These are phyloP conservation scores for Ceratocystis cubensis DNA, from an alignment of 2,329 filamentous ascomycete genomes.

Conservation along the genomic window DNA sequence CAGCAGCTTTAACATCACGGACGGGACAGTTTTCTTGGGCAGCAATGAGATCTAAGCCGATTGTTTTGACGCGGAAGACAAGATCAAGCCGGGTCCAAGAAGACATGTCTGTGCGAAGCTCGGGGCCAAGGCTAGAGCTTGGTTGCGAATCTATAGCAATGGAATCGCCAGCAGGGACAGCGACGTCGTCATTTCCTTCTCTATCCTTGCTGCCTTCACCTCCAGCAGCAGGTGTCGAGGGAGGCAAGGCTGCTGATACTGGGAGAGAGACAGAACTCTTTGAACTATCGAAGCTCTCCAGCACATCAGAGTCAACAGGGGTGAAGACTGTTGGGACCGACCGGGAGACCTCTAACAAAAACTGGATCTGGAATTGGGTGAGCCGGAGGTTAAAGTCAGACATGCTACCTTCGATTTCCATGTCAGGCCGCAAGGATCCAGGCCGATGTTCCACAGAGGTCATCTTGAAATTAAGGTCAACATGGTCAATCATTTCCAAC, in stretches of 20 bases:
- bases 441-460: constrained; percentile 78
- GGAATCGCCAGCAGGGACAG: constrained; percentile 1
- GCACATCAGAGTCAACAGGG: neutral
- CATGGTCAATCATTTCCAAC: constrained; percentile 91
- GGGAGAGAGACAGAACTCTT: neutral
- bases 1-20: constrained; percentile 63
- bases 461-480: constrained; percentile 85
- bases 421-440: constrained; percentile 69
- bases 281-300: neutral
- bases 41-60: constrained; percentile 77
- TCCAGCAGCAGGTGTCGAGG: constrained; percentile 22
- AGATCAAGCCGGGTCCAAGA: constrained; percentile 91
- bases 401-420: constrained; percentile 83
- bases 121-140: constrained; percentile 42
- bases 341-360: constrained; percentile 73
- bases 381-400: constrained; percentile 84
- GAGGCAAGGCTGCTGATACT: constrained; percentile 24
- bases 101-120: constrained; percentile 54
- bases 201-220: neutral
- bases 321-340: constrained; percentile 82
- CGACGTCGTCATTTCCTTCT: constrained; percentile 9
- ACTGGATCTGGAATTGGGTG: constrained; percentile 82
- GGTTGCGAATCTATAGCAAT: constrained; percentile 26
- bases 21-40: constrained; percentile 65
- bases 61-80: constrained; percentile 74